Evolutionary conservation across 192 early-diverging fungal genomes (phyloP).

Genomic region (Backusella tuberculispora): DNA sequence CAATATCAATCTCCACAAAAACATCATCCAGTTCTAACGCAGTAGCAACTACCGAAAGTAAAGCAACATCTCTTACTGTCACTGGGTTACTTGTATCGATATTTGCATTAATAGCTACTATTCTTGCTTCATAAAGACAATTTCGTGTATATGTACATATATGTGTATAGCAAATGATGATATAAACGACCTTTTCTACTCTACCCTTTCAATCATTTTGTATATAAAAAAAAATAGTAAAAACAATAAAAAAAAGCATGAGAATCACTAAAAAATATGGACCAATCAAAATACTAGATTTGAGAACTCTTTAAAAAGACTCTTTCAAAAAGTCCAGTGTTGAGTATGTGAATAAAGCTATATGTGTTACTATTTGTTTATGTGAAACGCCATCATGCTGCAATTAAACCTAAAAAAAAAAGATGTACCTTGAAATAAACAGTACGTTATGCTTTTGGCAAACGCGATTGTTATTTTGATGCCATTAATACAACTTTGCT

Average conservation of each 20-base stretch:
- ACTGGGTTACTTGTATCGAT: background rate
- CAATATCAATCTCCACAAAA: background rate
- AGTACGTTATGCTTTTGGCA: background rate
- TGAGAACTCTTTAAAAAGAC: background rate
- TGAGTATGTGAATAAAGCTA: background rate
- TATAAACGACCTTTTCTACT: background rate
- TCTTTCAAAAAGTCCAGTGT: background rate
- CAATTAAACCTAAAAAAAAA: background rate
- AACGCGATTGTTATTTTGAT: background rate
- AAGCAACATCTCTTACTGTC: background rate
- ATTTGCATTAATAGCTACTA: background rate
- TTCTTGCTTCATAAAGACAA: background rate
- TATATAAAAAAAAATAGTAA: background rate
- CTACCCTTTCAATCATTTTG: background rate
- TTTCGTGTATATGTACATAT: background rate
- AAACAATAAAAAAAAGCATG: background rate
- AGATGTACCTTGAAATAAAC: background rate
- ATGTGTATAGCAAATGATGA: background rate
- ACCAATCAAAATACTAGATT: background rate
- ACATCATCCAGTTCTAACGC: background rate
- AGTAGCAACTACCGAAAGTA: background rate
- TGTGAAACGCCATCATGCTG: conserved; percentile 1
- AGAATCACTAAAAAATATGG: background rate
- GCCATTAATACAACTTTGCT: background rate
- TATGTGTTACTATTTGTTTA: background rate